phyloP scores from a whole-genome alignment of 2,329 filamentous ascomycete species.

The Pestalotiopsis sp. region DNA sequence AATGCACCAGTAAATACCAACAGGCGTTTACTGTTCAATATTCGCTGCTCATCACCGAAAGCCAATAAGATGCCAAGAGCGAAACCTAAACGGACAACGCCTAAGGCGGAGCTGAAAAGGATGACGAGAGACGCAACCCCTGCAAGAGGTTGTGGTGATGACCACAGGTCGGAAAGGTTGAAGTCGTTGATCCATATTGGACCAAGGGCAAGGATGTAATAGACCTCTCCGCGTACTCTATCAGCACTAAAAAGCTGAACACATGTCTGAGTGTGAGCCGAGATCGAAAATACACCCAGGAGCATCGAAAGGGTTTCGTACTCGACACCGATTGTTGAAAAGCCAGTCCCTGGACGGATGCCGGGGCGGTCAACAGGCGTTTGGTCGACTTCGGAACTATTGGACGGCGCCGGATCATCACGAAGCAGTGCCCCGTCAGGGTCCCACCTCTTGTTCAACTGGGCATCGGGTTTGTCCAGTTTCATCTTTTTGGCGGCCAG shows the following conservation, averaged over 20 bases:
- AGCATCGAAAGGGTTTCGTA: neutral
- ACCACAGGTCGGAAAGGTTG: neutral
- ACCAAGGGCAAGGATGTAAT: neutral
- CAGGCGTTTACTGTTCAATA: neutral
- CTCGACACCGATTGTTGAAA: neutral
- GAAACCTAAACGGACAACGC: neutral
- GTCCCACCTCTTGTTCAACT: neutral
- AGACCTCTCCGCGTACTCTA: neutral
- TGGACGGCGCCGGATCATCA: neutral
- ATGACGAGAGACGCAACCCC: neutral
- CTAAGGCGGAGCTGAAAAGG: neutral
- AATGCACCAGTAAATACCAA: neutral
- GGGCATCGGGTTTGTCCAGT: neutral
- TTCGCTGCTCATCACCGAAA: neutral
- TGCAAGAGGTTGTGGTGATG: neutral
- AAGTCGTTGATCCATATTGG: neutral
- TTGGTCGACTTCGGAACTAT: neutral
- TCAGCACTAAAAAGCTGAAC: neutral
- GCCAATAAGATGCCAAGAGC: neutral
- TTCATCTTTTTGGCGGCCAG: neutral
- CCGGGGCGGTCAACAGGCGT: neutral
- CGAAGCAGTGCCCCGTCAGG: neutral
- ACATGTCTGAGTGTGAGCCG: neutral
- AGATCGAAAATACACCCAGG: neutral
- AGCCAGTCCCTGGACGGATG: neutral